phyloP scores from a whole-genome alignment of 495 filamentous ascomycete species.

The Aspergillus olivimuriae region DNA sequence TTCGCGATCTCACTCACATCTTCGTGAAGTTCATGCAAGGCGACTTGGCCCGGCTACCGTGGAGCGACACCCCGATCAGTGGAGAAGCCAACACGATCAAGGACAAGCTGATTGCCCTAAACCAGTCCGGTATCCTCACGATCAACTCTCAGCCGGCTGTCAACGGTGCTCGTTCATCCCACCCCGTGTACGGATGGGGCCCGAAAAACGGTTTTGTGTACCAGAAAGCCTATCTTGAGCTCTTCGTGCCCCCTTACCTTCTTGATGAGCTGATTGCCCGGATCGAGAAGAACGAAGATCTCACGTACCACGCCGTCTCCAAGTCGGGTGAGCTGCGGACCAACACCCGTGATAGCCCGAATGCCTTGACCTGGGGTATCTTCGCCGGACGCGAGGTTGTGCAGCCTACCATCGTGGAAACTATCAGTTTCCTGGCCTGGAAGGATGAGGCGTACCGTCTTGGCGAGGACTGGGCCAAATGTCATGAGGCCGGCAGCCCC shows the following conservation, averaged over 20 bases:
- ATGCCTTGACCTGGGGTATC: conserved; percentile 98
- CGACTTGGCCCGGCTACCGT: conserved; percentile 77
- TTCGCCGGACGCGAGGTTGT: conserved; percentile 99
- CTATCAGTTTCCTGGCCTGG: conserved; percentile 96
- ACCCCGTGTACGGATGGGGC: conserved; percentile 89
- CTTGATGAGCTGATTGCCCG: conserved; percentile 72
- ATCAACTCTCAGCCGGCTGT: conserved; percentile 98
- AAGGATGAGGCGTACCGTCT: conserved; percentile 96
- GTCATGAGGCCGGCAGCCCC: conserved; percentile 70
- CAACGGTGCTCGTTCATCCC: conserved; percentile 81
- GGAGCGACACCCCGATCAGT: conserved; percentile 86
- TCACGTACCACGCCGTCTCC: conserved; percentile 91
- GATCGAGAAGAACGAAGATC: conserved; percentile 68
- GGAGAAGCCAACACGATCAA: conserved; percentile 74
- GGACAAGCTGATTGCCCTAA: conserved; percentile 69
- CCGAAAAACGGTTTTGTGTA: conserved; percentile 94
- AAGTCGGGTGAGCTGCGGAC: conserved; percentile 73
- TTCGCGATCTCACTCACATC: conserved; percentile 73
- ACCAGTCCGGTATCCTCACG: conserved; percentile 80
- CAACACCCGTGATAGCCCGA: conserved; percentile 80
- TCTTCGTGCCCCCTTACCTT: conserved; percentile 73
- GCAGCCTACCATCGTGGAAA: conserved; percentile 98
- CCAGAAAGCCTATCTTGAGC: conserved; percentile 95
- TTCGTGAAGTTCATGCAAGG: conserved; percentile 80
- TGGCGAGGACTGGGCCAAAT: conserved; percentile 89